These are phyloP conservation scores for Calonectria multiphialidica DNA, from an alignment of 2,329 filamentous ascomycete species.

Conservation along the genomic window DNA sequence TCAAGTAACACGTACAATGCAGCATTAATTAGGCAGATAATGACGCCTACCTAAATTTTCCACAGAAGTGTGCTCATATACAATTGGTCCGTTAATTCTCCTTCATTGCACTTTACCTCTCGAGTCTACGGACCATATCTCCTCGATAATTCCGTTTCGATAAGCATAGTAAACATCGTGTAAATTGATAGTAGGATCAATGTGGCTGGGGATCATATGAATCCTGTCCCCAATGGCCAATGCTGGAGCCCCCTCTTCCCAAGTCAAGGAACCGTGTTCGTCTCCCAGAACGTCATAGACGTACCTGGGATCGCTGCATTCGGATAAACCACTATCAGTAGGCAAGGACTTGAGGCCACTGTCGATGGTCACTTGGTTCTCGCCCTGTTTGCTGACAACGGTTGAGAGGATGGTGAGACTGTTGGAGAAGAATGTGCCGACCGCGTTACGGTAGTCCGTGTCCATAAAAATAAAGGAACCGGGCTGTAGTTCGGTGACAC, in stretches of 20 bases:
- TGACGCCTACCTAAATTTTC: too few relatives aligned
- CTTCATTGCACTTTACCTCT: slow-evolving; percentile 34
- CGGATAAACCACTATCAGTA: slow-evolving; percentile 31
- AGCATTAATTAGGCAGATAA: too few relatives aligned
- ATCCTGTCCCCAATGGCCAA: slow-evolving; percentile 28
- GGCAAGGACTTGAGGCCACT: slow-evolving; percentile 30
- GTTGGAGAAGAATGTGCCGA: slow-evolving; percentile 61
- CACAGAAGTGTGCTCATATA: too few relatives aligned
- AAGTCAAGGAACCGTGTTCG: slow-evolving; percentile 31
- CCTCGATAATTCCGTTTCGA: slow-evolving; percentile 20
- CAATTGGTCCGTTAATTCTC: neutral
- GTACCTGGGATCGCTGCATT: slow-evolving; percentile 33
- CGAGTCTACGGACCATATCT: slow-evolving; percentile 33
- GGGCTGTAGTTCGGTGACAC: slow-evolving; percentile 66
- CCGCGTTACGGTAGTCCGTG: slow-evolving; percentile 65
- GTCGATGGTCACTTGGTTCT: slow-evolving; percentile 33
- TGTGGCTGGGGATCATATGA: slow-evolving; percentile 38
- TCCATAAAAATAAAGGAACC: slow-evolving; percentile 70
- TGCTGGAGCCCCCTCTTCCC: slow-evolving; percentile 17
- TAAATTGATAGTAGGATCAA: slow-evolving; percentile 35
- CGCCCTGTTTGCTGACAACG: slow-evolving; percentile 30
- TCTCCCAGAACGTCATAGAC: slow-evolving; percentile 20
- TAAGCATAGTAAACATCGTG: slow-evolving; percentile 36
- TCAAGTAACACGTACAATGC: too few relatives aligned
- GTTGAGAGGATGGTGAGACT: slow-evolving; percentile 44